Base-by-base conservation (phyloP, 1,284 basidiomycete species). In the Ustilago nuda region DNA sequence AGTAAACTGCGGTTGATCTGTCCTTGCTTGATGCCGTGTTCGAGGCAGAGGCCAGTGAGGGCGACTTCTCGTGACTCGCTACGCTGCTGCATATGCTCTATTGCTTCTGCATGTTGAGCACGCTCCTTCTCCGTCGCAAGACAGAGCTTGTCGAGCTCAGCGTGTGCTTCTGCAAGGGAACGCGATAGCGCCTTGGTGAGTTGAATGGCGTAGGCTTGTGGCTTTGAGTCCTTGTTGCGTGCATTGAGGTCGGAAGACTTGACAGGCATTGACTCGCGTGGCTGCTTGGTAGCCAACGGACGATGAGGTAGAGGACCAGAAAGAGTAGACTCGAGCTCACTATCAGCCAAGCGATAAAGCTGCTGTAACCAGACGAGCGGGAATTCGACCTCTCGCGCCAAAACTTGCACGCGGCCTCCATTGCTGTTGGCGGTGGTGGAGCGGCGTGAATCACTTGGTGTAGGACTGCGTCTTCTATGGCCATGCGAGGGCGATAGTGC, bases 1-100 rank as follows among this genome's bases (percentile, higher is more conserved):
- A 79, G 48, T 1, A 79, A 60, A 39, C 71, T 71, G 27, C 78
- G 74, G n/a, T 70, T 56, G 53, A 79, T 77, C 37, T 79, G 71
- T 27, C 78, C 78, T 61, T 68, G 63, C 63, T 77, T 75, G 66
- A 79, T 79, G 53, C 74, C 78, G 43, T 77, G 66, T 43, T 77
- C 71, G 8, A 72, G 72, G 43, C 78, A 79, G 33, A 79, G 74
- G 4, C 37, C 48, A 27, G 58, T 76, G 35, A 79, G 58, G 6
- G 78, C 78, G 7, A 62, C 54, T 53, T 79, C 78, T 19, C 78
- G 55, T 2, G 78, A 74, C 43, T 77, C 73, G 55, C 39, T 68
- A 17, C 72, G 66, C 58, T 73, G 71, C 36, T 73, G 67, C 46
- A 65, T 37, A 33, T 70, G 63, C 30, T 77, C 75, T 6, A 77